phyloP scores from a whole-genome alignment of 352 stramenopile genomes.

The Pythium chondricola region DNA sequence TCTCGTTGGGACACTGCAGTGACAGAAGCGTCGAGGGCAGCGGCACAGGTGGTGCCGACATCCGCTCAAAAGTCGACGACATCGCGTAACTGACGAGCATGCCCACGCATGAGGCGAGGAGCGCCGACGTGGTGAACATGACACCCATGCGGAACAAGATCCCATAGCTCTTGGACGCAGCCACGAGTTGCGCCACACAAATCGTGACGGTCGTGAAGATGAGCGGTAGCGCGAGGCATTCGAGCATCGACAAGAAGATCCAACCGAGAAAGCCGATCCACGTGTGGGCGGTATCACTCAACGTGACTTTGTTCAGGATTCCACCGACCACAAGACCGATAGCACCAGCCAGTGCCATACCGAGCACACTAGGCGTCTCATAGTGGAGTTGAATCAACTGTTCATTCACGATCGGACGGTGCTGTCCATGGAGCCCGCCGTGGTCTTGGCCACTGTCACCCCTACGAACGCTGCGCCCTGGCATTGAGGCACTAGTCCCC shows the following conservation, averaged over 20 bases:
- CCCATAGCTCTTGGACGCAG: constrained; percentile 37
- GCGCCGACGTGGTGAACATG: constrained; percentile 34
- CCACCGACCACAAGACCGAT: constrained; percentile 31
- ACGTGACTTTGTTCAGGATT: constrained; percentile 26
- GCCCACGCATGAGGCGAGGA: constrained; percentile 33
- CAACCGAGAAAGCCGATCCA: constrained; percentile 38
- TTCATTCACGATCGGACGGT: constrained; percentile 7
- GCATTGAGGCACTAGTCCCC: constrained; percentile 12
- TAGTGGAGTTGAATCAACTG: constrained; percentile 10
- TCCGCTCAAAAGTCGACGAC: constrained; percentile 15
- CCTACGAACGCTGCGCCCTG: background rate
- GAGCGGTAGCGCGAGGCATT: constrained; percentile 56
- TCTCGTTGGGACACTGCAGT: constrained; percentile 47
- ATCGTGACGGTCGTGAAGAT: constrained; percentile 69
- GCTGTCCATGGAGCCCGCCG: constrained; percentile 8
- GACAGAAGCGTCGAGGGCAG: constrained; percentile 27
- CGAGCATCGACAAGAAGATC: constrained; percentile 28
- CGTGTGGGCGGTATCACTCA: constrained; percentile 18
- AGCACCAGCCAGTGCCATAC: constrained; percentile 24
- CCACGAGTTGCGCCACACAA: constrained; percentile 48
- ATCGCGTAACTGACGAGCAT: constrained; percentile 35
- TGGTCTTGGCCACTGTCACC: background rate
- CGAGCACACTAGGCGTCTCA: constrained; percentile 31
- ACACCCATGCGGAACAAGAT: constrained; percentile 39
- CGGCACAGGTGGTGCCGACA: constrained; percentile 6